Base-by-base conservation (phyloP, 441 rosid genomes). In the Theobroma grandiflorum region DNA sequence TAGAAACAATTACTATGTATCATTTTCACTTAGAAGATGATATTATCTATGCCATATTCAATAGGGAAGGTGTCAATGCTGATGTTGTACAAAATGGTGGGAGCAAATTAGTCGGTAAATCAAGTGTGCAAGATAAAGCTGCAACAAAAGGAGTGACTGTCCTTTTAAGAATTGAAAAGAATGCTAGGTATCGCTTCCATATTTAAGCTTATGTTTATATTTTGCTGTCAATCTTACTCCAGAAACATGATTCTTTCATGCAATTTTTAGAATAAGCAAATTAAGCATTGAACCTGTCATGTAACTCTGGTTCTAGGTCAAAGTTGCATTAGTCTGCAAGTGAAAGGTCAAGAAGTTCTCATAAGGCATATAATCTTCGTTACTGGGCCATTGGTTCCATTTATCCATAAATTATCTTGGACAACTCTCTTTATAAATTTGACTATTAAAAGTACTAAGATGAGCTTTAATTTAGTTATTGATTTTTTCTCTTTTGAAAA, bases 141-240 rank as follows among this genome's bases (percentile, higher is more conserved):
- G 83, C 78, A 74, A 82, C 65, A 22, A 80, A 82, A 70, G 86
- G 81, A 78, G 85, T 81, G 64, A 76, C 88, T 82, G 76, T 73
- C 73, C 75, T 72, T 77, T 83, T 82, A 58, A 79, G 82, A 53
- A 83, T 45, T 37, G 69, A 82, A 52, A 73, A 74, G 74, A 82
- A 84, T 52, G 68, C 79, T 66, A 80, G 84, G 89, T 85, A 53
- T 78, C 72, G 26, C 63, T 53, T 75, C 74, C n/a, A 45, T 71
- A 49, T 71, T 31, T 70, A 33, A 35, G 42, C 37, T 74, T 74
- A 40, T 40, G 38, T 73, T n/a, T 55, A 22, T 72, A 37, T 12
- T n/a, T 55, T 55, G 38, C 50, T n/a, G 62, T 52, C 64, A 38
- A 50, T 52, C 47, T 63, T 49, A 49, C 58, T 70, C 42, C 52